Percentiles rank a stretch among this genome's conserved stretches.
phyloP scores from a whole-genome alignment of 768 basidiomycete genomes.

The Russula vinacea region DNA sequence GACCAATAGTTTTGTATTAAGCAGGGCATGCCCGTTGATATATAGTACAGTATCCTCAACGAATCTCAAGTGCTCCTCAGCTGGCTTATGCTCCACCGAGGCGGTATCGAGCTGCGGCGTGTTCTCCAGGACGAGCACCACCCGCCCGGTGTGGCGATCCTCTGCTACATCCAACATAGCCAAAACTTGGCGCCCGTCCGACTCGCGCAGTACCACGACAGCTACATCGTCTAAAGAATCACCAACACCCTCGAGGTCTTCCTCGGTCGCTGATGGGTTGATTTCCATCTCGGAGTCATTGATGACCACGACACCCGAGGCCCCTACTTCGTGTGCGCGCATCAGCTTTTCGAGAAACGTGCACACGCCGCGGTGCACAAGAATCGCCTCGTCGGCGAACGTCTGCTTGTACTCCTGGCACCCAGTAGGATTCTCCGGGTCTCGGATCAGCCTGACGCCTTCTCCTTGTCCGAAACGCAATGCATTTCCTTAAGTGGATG shows the following conservation, averaged over 20 bases:
- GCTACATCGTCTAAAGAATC: constrained; percentile 53
- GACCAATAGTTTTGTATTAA: constrained; percentile 70
- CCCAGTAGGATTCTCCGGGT: constrained; percentile 52
- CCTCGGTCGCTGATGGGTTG: constrained; percentile 60
- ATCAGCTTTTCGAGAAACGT: constrained; percentile 84
- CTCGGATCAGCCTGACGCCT: constrained; percentile 56
- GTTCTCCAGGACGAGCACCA: constrained; percentile 50
- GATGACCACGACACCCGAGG: constrained; percentile 75
- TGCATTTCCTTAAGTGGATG: constrained; percentile 31
- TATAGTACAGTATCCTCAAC: constrained; percentile 54
- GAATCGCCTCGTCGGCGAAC: constrained; percentile 51
- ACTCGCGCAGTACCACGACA: constrained; percentile 54
- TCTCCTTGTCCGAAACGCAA: constrained; percentile 49
- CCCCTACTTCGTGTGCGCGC: constrained; percentile 63
- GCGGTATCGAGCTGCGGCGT: constrained; percentile 4
- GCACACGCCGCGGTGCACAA: constrained; percentile 77
- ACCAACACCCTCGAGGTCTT: constrained; percentile 57
- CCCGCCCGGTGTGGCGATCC: constrained; percentile 44
- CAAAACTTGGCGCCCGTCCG: constrained; percentile 51
- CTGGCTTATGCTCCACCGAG: constrained; percentile 29
- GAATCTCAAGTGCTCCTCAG: constrained; percentile 32
- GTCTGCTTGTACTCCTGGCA: constrained; percentile 53
- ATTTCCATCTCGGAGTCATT: constrained; percentile 57
- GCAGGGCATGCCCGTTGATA: constrained; percentile 70
- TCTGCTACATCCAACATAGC: constrained; percentile 56